These are phyloP conservation scores for Coemansia sp. DNA, from an alignment of 192 early-diverging fungal species.

Conservation along the genomic window DNA sequence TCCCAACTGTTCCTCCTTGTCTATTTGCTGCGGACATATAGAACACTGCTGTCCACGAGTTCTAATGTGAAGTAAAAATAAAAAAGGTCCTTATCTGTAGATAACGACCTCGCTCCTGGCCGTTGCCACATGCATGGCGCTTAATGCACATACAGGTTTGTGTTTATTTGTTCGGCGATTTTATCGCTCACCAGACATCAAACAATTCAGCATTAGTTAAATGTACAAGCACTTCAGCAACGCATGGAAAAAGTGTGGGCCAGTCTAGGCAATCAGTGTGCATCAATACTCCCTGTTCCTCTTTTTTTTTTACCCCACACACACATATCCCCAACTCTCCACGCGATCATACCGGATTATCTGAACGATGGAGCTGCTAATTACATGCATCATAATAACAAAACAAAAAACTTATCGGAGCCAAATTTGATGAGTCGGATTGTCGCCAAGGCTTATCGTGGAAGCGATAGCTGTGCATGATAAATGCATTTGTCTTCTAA, in stretches of 20 bases:
- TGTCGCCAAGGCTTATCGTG: neutral
- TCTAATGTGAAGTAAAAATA: neutral
- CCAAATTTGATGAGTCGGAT: neutral
- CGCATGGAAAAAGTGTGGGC: neutral
- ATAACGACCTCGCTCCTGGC: neutral
- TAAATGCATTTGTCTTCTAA: neutral
- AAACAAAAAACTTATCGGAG: neutral
- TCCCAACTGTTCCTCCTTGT: neutral
- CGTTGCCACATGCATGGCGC: neutral
- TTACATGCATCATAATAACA: neutral
- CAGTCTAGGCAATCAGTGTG: neutral
- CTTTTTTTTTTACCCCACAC: neutral
- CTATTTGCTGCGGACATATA: neutral
- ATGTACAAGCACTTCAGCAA: neutral
- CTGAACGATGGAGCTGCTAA: neutral
- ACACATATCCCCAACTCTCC: neutral
- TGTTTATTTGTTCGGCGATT: conserved; percentile 6
- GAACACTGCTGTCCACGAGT: neutral
- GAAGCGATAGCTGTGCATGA: neutral
- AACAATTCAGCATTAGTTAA: neutral
- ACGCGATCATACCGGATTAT: neutral
- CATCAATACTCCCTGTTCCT: neutral
- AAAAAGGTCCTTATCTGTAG: neutral
- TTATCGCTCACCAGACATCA: conserved; percentile 9
- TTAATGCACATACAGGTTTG: conserved; percentile 4